Evolutionary conservation across 2,329 filamentous ascomycete species (phyloP), one percentile per base, ranked within the genome.

Genomic region (Chaetothyriales sp.): DNA sequence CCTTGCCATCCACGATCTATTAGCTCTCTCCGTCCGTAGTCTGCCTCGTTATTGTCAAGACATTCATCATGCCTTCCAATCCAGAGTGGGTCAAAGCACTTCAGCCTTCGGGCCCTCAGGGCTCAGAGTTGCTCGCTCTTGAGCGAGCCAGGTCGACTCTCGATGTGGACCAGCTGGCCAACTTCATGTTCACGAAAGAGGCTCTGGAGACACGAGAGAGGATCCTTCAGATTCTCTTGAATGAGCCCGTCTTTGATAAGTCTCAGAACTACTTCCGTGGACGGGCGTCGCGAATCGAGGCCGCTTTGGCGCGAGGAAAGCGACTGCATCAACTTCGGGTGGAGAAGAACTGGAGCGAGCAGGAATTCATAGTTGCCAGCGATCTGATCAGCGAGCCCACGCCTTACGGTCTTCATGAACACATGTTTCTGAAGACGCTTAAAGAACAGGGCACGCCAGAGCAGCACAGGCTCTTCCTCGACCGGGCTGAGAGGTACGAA

Each of bases 261-360:
- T 80, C 80, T 2, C 80, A 84, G 58, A 87, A 88, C 64, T 86
- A 87, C 69, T 86, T 85, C 65, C 75, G 79, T 58, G 83, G 84
- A 44, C 73, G 85, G 45, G 74, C 78, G 22, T 82, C 85, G 56
- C 76, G 81, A 47, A 81, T 89, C 61, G 77, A 86, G 63, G 78
- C 77, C 33, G 78, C 85, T 1, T 72, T 90, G 51, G 83, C 79
- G 5, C 74, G 84, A 54, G 83, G 75, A 46, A 89, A 89, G 75
- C 76, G 77, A 48, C 68, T 89, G 60, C 77, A 80, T 51, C 79
- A 83, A 61, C 70, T 90, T 53, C 73, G 77, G 28, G 74, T 78
- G 50, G 69, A 84, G 69, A 75, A 88, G 67, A 75, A 78, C 53
- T 90, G 85, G 85, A 71, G 67, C 5, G 61, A 73, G 22, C 77